These are phyloP conservation scores for Rosa hybrid DNA, from an alignment of 331 rosid species.

Conservation along the genomic window DNA sequence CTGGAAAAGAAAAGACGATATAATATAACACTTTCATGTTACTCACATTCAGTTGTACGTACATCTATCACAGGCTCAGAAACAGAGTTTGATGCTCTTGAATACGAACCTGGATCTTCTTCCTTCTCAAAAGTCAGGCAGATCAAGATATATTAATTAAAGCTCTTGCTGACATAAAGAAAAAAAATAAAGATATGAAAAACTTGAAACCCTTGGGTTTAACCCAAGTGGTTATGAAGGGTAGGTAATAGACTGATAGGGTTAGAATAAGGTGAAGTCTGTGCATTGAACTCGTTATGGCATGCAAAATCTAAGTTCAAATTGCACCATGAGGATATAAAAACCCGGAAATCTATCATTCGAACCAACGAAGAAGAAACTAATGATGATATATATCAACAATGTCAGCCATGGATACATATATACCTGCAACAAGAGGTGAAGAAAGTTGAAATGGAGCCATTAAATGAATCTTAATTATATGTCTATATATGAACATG, in stretches of 20 bases:
- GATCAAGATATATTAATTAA: constrained; percentile 29
- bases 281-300: constrained; percentile 37
- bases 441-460: not conserved
- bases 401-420: constrained; percentile 71
- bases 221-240: not conserved
- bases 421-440: constrained; percentile 47
- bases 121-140: too few species aligned
- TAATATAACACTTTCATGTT: too few species aligned
- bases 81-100: too few species aligned
- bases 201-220: not conserved
- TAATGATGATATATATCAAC: constrained; percentile 62
- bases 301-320: constrained; percentile 59
- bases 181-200: constrained; percentile 14
- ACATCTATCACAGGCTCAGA: too few species aligned
- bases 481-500: not conserved
- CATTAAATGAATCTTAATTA: not conserved
- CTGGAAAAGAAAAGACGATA: too few species aligned
- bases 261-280: not conserved
- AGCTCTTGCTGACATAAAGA: constrained; percentile 13
- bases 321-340: constrained; percentile 75
- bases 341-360: constrained; percentile 75
- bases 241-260: not conserved
- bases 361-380: constrained; percentile 59
- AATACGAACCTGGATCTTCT: too few species aligned
- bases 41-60: too few species aligned